Base-by-base conservation (phyloP, 805 yeast species). In the Metschnikowia gruessii region DNA sequence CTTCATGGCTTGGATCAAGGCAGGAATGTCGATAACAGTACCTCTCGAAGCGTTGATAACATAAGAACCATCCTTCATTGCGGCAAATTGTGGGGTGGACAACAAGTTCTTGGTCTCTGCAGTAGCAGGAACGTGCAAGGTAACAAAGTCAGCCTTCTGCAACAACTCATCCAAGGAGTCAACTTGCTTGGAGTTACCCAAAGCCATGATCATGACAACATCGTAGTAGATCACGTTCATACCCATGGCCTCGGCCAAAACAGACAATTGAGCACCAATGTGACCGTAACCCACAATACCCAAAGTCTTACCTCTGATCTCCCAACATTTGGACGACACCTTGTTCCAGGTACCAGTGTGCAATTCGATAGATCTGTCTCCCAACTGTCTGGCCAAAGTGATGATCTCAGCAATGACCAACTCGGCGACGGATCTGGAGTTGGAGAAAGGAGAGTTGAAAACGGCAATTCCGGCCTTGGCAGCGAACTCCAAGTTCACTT, bases 241-340 rank as follows among this genome's bases (percentile, higher is more conserved):
- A 72, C 99, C 99, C 83, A 94, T 82, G 37, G 97, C 81, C 77
- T 94, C 99, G 42, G 99, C 98, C 59, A 94, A 75, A 10, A 94
- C 99, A 8, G 96, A 87, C 65, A 94, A 82, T 74, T 94, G 99
- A 41, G 98, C 75, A 60, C 99, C 99, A 73, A 94, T 94, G 70
- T 94, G 99, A 60, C 99, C 99, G 63, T 94, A 94, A 58, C 99
- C 99, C 33, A 94, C 78, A 62, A 94, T 94, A 52, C 99, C 99
- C 60, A 94, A 77, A 40, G 99, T 92, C 72, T 94, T 94, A 57
- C 99, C 99, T 75, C 99, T 87, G 58, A 94, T 91, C 74, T 94
- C 99, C 98, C 98, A 94, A 75, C 99, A 94, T 69, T 81, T 90
- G 56, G 88, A 78, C 61, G 87, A 77, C 59, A 92, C 97, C 75